Evolutionary conservation across 345 rosid species (phyloP), one percentile per base, ranked within the genome.

Genomic region (Eucalyptus camaldulensis): DNA sequence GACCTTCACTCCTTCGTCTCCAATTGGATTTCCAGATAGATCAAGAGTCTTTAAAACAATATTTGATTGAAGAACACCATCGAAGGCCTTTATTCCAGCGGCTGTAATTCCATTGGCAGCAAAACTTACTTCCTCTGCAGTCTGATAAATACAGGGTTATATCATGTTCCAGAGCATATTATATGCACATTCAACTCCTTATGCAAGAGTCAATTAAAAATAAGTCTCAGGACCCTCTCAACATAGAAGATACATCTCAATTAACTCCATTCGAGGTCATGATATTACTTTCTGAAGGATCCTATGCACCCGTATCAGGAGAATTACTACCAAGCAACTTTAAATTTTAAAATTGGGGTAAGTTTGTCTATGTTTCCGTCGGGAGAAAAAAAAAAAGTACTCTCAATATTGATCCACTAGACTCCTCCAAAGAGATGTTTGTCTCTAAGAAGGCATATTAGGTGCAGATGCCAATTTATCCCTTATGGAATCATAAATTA

Each of bases 1-100:
- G 90, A 97, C 99, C 99, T 96, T 96, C 89, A 94, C 95, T 90
- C 99, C 99, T 92, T 97, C 99, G 90, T 97, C 99, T 86, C 99
- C 98, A 60, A 97, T 94, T 51, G 98, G 96, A 88, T 97, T 97
- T 89, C 99, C 99, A 88, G 99, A 97, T 90, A 97, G 94, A 92
- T 96, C 93, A 53, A 97, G 95, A 87, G 95, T 91, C 93, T 94
- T 96, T 80, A 97, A 89, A 24, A 88, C 90, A 90, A 95, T 89
- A 94, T 96, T 97, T 83, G 99, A 94, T 86, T 96, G 96, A 93
- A 97, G 98, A 91, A 97, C 95, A 72, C 95, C 95, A 51, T 97
- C 98, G 62, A 96, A 96, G 86, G 99, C 98, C 93, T 94, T 94
- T 45, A 96, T 89, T 90, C 99, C 99, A 88, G 94, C 93, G 13